Evolutionary conservation across 2,329 filamentous ascomycete species (phyloP).

Genomic region (Aspergillus arachidicola): DNA sequence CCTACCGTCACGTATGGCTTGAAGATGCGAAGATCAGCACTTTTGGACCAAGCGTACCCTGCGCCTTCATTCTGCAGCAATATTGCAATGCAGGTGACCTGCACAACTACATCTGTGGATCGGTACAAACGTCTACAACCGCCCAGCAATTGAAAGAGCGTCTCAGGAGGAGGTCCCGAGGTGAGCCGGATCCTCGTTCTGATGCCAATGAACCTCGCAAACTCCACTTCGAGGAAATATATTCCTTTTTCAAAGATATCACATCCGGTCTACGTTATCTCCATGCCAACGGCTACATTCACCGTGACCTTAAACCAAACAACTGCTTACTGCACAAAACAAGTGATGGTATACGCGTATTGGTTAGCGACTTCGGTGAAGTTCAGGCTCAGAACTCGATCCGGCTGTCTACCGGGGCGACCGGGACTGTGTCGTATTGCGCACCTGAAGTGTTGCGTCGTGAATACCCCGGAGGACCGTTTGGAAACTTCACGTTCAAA

Average conservation of each 20-base stretch:
- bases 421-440: slow-evolving; percentile 96
- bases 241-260: slow-evolving; percentile 94
- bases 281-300: slow-evolving; percentile 89
- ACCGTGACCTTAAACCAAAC: slow-evolving; percentile 92
- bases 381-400: slow-evolving; percentile 81
- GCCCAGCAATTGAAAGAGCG: slow-evolving; percentile 88
- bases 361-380: slow-evolving; percentile 98
- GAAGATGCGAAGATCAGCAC: slow-evolving; percentile 82
- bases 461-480: slow-evolving; percentile 65
- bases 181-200: slow-evolving; percentile 66
- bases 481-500: slow-evolving; percentile 93
- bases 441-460: slow-evolving; percentile 86
- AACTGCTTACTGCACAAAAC: slow-evolving; percentile 88
- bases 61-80: slow-evolving; percentile 95
- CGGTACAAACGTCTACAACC: slow-evolving; percentile 62
- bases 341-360: slow-evolving; percentile 70
- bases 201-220: slow-evolving; percentile 56
- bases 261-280: slow-evolving; percentile 88
- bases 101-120: slow-evolving; percentile 80
- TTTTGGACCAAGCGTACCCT: slow-evolving; percentile 89
- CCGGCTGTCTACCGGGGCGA: slow-evolving; percentile 88
- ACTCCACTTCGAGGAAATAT: slow-evolving; percentile 86
- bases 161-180: slow-evolving; percentile 78
- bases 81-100: slow-evolving; percentile 95
- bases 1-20: slow-evolving; percentile 96